Conservation (phyloP, 2,329 filamentous ascomycete genomes). For the Neospermospora avenae region DNA sequence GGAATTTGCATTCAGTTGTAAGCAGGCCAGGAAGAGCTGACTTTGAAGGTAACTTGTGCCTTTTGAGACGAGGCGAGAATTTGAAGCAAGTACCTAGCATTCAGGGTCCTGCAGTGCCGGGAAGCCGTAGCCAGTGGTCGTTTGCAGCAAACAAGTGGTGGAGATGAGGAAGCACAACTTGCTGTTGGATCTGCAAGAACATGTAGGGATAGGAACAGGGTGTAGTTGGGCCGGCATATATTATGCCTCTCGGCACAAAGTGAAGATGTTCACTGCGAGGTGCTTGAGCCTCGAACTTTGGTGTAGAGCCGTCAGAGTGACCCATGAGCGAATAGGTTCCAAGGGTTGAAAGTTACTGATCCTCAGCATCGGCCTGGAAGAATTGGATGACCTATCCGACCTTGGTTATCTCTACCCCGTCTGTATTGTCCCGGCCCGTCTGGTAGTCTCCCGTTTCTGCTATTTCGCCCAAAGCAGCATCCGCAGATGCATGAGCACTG, state of each 20-base stretch:
- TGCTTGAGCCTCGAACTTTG: not conserved
- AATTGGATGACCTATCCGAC: not conserved
- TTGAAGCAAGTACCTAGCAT: constrained; percentile 9
- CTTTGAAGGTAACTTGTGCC: constrained; percentile 10
- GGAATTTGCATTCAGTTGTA: constrained; percentile 8
- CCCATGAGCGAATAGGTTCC: not conserved
- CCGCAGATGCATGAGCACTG: constrained; percentile 1
- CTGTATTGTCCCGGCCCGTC: not conserved
- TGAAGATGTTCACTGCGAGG: not conserved
- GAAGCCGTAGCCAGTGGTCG: constrained; percentile 23
- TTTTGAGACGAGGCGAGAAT: constrained; percentile 15
- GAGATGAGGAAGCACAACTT: constrained; percentile 22
- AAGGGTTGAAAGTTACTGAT: too few relatives aligned
- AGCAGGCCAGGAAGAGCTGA: not conserved
- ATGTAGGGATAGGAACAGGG: not conserved
- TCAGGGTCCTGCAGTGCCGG: constrained; percentile 17
- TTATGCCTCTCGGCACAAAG: not conserved
- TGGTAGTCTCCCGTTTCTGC: not conserved
- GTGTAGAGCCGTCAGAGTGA: not conserved
- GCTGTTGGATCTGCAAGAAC: constrained; percentile 2
- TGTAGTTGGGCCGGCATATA: not conserved
- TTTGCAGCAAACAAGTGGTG: constrained; percentile 30
- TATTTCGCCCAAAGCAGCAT: not conserved
- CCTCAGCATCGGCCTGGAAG: not conserved
- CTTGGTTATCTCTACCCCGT: not conserved